phyloP scores from a whole-genome alignment of 2,329 filamentous ascomycete species.

The Byssothecium circinans region DNA sequence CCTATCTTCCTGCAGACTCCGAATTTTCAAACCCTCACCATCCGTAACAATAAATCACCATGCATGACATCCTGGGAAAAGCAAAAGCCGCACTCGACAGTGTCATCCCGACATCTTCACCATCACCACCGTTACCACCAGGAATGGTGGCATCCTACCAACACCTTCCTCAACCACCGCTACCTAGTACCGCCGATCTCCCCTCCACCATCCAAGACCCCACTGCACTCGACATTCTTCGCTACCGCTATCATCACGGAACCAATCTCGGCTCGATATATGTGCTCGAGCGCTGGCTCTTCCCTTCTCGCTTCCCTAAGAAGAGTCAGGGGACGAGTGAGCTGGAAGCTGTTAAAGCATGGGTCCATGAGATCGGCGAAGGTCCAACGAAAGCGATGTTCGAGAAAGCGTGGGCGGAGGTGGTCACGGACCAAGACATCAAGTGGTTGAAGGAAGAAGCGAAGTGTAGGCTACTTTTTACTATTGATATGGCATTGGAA shows the following conservation, averaged over 20 bases:
- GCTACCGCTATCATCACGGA: slow-evolving; percentile 63
- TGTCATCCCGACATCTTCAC: neutral
- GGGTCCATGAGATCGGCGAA: slow-evolving; percentile 51
- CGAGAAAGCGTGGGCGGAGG: slow-evolving; percentile 57
- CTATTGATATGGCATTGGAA: no score
- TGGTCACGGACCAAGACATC: slow-evolving; percentile 55
- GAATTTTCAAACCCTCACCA: no score
- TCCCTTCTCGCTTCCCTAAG: slow-evolving; percentile 52
- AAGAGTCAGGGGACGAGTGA: slow-evolving; percentile 51
- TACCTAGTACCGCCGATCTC: slow-evolving; percentile 4
- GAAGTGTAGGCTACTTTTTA: no score
- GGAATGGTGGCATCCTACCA: neutral
- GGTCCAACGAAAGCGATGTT: slow-evolving; percentile 54
- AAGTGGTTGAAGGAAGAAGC: slow-evolving; percentile 56
- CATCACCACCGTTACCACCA: no score
- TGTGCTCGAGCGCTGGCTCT: slow-evolving; percentile 63
- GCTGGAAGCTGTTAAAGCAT: slow-evolving; percentile 54
- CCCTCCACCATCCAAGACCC: slow-evolving; percentile 42
- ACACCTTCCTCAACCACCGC: neutral
- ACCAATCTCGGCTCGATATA: slow-evolving; percentile 62
- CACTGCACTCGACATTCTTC: slow-evolving; percentile 47
- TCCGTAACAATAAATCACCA: slow-evolving; percentile 9
- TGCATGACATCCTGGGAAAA: slow-evolving; percentile 34
- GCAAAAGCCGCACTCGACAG: slow-evolving; percentile 27
- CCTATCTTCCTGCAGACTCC: no score